These are phyloP conservation scores for Aspergillus eucalypticola DNA, from an alignment of 2,329 filamentous ascomycete species.

Conservation along the genomic window DNA sequence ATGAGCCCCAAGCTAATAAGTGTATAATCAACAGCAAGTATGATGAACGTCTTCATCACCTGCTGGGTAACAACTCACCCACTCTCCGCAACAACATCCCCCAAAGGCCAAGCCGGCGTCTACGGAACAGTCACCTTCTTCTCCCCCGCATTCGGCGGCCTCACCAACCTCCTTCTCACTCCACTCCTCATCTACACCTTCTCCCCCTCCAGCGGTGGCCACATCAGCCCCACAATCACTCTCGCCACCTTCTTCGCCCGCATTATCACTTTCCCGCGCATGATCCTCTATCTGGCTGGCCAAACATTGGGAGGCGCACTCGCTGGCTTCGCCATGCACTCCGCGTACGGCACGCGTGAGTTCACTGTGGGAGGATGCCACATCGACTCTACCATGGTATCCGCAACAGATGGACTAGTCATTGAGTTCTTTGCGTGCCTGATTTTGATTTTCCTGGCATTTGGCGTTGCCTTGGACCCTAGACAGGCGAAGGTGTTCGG, in stretches of 20 bases:
- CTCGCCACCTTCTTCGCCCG: conserved; percentile 55
- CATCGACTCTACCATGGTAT: conserved; percentile 38
- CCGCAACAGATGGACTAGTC: conserved; percentile 46
- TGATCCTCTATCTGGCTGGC: conserved; percentile 49
- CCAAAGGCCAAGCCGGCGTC: conserved; percentile 26
- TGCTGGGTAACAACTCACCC: conserved; percentile 26
- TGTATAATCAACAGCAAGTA: conserved; percentile 18
- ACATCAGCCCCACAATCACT: conserved; percentile 57
- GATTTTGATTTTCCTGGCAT: conserved; percentile 52
- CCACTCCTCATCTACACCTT: conserved; percentile 54
- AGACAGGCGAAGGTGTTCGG: conserved; percentile 53
- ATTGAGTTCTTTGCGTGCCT: conserved; percentile 52
- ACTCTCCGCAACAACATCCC: conserved; percentile 15
- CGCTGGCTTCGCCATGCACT: conserved; percentile 46
- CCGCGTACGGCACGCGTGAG: conserved; percentile 29
- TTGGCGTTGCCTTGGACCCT: conserved; percentile 57
- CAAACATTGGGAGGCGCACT: conserved; percentile 50
- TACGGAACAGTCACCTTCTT: conserved; percentile 32
- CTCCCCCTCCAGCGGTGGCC: conserved; percentile 52
- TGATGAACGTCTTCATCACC: conserved; percentile 32
- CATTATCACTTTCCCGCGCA: conserved; percentile 51
- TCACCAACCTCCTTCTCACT: conserved; percentile 46
- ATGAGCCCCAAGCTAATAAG: not conserved
- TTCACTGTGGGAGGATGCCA: conserved; percentile 43
- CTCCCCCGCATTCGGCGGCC: conserved; percentile 37